phyloP scores from a whole-genome alignment of 2,329 filamentous ascomycete genomes.

The Hymenoscyphus albidus region DNA sequence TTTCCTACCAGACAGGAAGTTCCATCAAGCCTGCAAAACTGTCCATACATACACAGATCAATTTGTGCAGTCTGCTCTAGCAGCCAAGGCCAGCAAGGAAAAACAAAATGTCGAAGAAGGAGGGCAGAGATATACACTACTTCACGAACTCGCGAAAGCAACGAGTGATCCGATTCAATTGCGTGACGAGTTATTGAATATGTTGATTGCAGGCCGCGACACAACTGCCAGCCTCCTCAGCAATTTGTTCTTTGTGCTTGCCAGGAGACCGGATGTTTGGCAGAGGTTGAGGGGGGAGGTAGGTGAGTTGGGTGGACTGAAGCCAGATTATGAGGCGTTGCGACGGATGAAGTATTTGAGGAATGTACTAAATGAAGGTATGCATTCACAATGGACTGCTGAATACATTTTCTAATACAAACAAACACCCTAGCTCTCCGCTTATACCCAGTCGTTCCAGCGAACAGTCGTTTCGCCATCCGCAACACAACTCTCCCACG shows the following conservation, averaged over 20 bases:
- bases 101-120: neutral
- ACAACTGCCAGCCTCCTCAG: neutral
- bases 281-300: slow-evolving; percentile 35
- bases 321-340: slow-evolving; percentile 53
- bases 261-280: neutral
- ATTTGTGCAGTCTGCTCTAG: neutral
- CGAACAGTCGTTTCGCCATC: slow-evolving; percentile 36
- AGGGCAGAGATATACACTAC: neutral
- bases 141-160: slow-evolving; percentile 7
- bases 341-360: slow-evolving; percentile 54
- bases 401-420: no score
- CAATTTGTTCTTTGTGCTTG: neutral
- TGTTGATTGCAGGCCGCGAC: slow-evolving; percentile 3
- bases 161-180: neutral
- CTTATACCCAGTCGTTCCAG: slow-evolving; percentile 37
- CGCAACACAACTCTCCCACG: slow-evolving; percentile 37
- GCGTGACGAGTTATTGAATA: slow-evolving; percentile 1
- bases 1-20: slow-evolving; percentile 1
- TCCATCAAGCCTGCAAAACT: neutral
- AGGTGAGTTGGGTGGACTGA: slow-evolving; percentile 31
- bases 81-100: neutral
- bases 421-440: slow-evolving; percentile 34
- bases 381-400: neutral
- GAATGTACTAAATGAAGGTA: slow-evolving; percentile 48
- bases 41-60: neutral